phyloP scores from a whole-genome alignment of 108 stramenopile species.

The Nitzschia inconspicua region DNA sequence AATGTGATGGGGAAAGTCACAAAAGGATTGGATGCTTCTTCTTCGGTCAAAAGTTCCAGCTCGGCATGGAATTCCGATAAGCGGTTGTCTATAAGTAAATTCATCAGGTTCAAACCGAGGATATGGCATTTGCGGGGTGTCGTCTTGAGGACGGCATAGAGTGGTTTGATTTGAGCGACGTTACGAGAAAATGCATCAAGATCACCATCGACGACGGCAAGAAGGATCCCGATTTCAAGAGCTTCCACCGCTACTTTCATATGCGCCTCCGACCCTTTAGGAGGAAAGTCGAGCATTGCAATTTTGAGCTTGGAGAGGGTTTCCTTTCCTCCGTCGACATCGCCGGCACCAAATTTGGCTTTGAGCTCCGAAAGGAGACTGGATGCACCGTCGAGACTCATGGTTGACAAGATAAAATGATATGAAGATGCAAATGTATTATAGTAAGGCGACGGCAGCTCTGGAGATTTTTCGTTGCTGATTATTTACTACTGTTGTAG shows the following conservation, averaged over 20 bases:
- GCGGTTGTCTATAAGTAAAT: constrained; percentile 83
- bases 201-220: constrained; percentile 74
- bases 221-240: constrained; percentile 78
- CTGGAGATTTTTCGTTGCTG: no score
- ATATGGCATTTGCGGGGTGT: constrained; percentile 71
- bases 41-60: constrained; percentile 74
- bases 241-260: constrained; percentile 41
- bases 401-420: no score
- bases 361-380: constrained; percentile 51
- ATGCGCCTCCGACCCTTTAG: constrained; percentile 23
- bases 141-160: constrained; percentile 33
- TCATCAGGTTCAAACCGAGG: constrained; percentile 82
- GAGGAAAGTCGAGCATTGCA: constrained; percentile 54
- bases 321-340: constrained; percentile 60
- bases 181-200: constrained; percentile 82
- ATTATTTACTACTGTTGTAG: no score
- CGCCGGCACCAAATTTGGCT: constrained; percentile 54
- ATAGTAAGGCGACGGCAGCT: no score
- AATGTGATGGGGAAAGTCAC: constrained; percentile 79
- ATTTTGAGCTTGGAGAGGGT: constrained; percentile 67
- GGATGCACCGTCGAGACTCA: constrained; percentile 45
- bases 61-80: constrained; percentile 89
- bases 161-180: constrained; percentile 77
- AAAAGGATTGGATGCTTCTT: constrained; percentile 56
- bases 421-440: no score